Evolutionary conservation across 176 grass and related monocot species (phyloP).

Genomic region (Oryza officinalis): DNA sequence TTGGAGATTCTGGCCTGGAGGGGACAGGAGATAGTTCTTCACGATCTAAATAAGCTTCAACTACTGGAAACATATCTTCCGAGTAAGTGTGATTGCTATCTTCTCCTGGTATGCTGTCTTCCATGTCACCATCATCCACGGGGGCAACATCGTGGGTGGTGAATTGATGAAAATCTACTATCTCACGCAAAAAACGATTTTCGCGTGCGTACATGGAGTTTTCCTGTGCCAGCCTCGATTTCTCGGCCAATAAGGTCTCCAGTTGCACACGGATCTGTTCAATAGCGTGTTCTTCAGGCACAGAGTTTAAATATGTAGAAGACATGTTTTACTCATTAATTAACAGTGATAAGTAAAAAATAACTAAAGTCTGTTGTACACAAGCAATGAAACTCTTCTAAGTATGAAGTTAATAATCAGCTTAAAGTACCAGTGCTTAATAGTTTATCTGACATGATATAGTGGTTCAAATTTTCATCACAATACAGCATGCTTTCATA

Average conservation of each 20-base stretch:
- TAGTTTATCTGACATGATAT: not conserved
- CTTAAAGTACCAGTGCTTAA: not conserved
- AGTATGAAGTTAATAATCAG: not conserved
- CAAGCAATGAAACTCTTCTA: not conserved
- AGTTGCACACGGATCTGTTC: slow-evolving; percentile 63
- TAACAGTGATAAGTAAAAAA: not conserved
- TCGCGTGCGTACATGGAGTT: slow-evolving; percentile 60
- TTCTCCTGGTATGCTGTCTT: slow-evolving; percentile 36
- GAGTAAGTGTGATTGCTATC: not conserved
- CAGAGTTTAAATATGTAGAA: not conserved
- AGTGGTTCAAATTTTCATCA: not conserved
- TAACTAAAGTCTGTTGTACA: not conserved
- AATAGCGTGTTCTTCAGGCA: not conserved
- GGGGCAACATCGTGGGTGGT: slow-evolving; percentile 35
- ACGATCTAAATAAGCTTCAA: slow-evolving; percentile 39
- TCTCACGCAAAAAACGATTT: slow-evolving; percentile 64
- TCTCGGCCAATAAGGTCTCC: slow-evolving; percentile 61
- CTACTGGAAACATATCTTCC: slow-evolving; percentile 18
- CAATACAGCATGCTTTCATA: not conserved
- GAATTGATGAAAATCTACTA: slow-evolving; percentile 69
- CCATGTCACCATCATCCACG: slow-evolving; percentile 32
- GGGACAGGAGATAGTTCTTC: slow-evolving; percentile 35
- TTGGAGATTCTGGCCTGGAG: slow-evolving; percentile 30
- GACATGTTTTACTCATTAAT: not conserved
- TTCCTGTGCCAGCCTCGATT: slow-evolving; percentile 66